Conservation (phyloP, 805 yeast species). For the Candida ovalis region DNA sequence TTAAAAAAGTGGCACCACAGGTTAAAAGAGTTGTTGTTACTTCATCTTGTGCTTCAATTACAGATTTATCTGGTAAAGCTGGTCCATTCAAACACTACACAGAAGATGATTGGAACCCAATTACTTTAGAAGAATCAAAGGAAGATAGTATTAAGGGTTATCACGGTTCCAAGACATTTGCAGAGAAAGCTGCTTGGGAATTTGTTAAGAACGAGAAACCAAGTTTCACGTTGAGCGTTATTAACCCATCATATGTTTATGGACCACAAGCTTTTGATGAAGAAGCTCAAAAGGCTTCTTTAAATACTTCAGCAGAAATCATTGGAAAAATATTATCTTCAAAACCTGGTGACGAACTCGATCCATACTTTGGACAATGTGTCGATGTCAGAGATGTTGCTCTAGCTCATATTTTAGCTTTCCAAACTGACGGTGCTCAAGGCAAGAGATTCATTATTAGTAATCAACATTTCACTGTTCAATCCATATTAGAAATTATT, state of each 20-base stretch:
- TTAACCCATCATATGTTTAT: slow-evolving; percentile 35
- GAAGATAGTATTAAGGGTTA: slow-evolving; percentile 28
- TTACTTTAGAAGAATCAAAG: slow-evolving; percentile 24
- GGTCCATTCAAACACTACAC: slow-evolving; percentile 12
- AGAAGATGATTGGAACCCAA: slow-evolving; percentile 34
- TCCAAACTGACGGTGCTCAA: slow-evolving; percentile 13
- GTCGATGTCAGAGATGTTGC: slow-evolving; percentile 41
- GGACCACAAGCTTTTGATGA: slow-evolving; percentile 43
- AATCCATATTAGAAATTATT: slow-evolving; percentile 31
- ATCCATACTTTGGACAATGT: slow-evolving; percentile 1
- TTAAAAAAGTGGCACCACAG: slow-evolving; percentile 39
- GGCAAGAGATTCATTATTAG: slow-evolving; percentile 31
- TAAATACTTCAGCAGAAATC: slow-evolving; percentile 33
- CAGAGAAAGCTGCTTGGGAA: slow-evolving; percentile 43
- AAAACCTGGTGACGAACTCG: slow-evolving; percentile 1
- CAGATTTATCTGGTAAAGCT: background rate
- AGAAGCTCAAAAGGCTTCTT: slow-evolving; percentile 14
- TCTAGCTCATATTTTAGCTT: slow-evolving; percentile 40
- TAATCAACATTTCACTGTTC: slow-evolving; percentile 23
- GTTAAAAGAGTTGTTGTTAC: slow-evolving; percentile 52
- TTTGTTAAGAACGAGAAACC: slow-evolving; percentile 33
- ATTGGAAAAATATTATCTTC: slow-evolving; percentile 30
- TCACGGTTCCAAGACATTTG: slow-evolving; percentile 40
- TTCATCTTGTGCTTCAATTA: slow-evolving; percentile 49
- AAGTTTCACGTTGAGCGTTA: slow-evolving; percentile 28